Base-by-base conservation (phyloP, 805 yeast genomes). In the Cyberlindnera xylosilytica region DNA sequence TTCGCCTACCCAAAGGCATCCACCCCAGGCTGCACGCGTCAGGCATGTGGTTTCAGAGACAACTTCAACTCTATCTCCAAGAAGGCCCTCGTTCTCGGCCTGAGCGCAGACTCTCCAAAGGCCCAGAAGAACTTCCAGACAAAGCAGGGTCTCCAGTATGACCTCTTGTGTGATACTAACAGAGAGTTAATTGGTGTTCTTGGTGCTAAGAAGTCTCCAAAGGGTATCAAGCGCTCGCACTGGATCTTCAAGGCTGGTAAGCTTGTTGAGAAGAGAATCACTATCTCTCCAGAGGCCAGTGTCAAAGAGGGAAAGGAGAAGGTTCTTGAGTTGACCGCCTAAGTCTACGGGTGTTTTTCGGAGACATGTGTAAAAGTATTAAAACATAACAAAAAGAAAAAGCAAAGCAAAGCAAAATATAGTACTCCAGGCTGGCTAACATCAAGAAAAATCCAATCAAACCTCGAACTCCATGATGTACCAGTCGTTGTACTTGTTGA, bases 21-120 rank as follows among this genome's bases (percentile, higher is more conserved):
- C 20, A 91, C 98, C 1, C 96, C 97, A 1, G 99, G 99, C 3
- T 93, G 99, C 64, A 91, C 99, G 1, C 77, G 88, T 54, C 99
- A 91, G 66, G 97, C 90, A 3, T 76, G 85, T 60, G 97, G 97
- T 0, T 93, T 84, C 61, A 80, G 93, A 54, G 81, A 78, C 50
- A 78, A 78, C 53, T 81, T 66, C 60, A 69, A 72, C 2, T 68
- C 73, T 32, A 74, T 85, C 54, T 62, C 69, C 35, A 66, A 74
- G 29, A 74, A 74, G 19, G 82, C 81, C 2, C 66, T 76, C 0
- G 82, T 91, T 1, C 80, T 75, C 53, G 99, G 99, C 0, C 62
- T 91, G 38, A 83, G 95, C 56, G 82, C 91, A 4, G 99, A 91
- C 60, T 56, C 79, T n/a, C 81, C 85, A 22, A 75, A 76, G 49